Evolutionary conservation across 192 early-diverging fungal genomes (phyloP), one percentile per base, ranked within the genome.

Genomic region (Gryganskiella cystojenkinii): DNA sequence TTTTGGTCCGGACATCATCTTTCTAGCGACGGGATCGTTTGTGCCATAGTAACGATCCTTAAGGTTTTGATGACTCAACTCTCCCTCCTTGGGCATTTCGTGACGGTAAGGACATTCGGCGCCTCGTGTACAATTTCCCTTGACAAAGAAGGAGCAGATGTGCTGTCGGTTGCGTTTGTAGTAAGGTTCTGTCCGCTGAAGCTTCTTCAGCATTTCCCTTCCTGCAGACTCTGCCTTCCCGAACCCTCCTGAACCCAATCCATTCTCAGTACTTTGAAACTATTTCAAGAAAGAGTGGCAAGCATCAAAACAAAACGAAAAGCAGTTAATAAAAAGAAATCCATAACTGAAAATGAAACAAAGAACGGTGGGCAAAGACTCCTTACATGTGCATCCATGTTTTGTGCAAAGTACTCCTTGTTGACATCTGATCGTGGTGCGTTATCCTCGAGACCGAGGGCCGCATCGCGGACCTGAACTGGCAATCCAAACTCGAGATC

Each of bases 101-200:
- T 99, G 97, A n/a, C 93, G 86, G 79, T 95, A 99, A 14, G 98
- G 97, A 70, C 98, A 99, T 67, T 93, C 93, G 42, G 90, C 92
- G 42, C 97, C 98, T 33, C 98, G 91, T 24, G 90, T 99, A 78
- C 98, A 99, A 57, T 94, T 89, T 54, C 95, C 98, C 56, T 94
- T 94, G 46, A 95, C 93, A 84, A 91, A 99, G 72, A 99, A 99
- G 8, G 97, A 95, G 79, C 98, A 99, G 35, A 98, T 90, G 56
- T 95, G 95, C 7, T 94, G 85, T 40, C 92, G 72, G 76, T 96
- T 97, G 35, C 96, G 90, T 80, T 95, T 91, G 65, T 96, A 95
- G 70, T 96, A 96, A 5, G 96, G 97, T 43, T 93, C 95, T 31
- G 82, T 91, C 66, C 96, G 88, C 13, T 95, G 88, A 69, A 99